Conservation (phyloP, 805 yeast species). For the Blastobotrys mokoenaii region DNA sequence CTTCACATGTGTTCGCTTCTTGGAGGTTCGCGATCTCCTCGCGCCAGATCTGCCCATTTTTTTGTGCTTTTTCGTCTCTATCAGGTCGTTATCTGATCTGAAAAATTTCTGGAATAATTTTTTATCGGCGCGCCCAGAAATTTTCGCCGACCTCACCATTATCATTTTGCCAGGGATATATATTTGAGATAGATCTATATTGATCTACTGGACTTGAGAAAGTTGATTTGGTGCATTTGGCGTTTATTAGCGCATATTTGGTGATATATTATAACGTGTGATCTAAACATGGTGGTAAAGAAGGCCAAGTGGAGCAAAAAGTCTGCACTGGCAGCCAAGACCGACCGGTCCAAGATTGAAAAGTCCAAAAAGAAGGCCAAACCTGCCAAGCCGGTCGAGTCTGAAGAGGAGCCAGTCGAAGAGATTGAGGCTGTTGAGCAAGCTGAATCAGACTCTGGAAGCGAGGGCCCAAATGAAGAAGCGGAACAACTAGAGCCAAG, state of each 20-base stretch:
- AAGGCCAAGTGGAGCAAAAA: not conserved
- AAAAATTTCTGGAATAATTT: slow-evolving; percentile 1
- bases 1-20: slow-evolving; percentile 79
- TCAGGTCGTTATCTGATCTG: not conserved
- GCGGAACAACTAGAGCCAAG: slow-evolving; percentile 1
- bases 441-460: not conserved
- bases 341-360: not conserved
- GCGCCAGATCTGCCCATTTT: slow-evolving; percentile 1
- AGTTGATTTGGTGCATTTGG: no score
- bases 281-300: not conserved
- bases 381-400: not conserved
- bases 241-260: no score
- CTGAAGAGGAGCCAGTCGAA: not conserved
- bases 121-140: not conserved
- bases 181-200: no score
- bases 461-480: not conserved
- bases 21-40: slow-evolving; percentile 28
- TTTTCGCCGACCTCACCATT: not conserved
- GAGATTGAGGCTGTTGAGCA: no score
- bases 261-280: no score
- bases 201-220: no score
- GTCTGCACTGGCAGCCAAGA: not conserved
- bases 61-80: not conserved
- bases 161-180: no score
- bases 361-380: not conserved